A percentile compares a stretch with the other conserved stretches of the same genome.
phyloP scores from a whole-genome alignment of 306 rosid genomes.

The Rosa chinensis region DNA sequence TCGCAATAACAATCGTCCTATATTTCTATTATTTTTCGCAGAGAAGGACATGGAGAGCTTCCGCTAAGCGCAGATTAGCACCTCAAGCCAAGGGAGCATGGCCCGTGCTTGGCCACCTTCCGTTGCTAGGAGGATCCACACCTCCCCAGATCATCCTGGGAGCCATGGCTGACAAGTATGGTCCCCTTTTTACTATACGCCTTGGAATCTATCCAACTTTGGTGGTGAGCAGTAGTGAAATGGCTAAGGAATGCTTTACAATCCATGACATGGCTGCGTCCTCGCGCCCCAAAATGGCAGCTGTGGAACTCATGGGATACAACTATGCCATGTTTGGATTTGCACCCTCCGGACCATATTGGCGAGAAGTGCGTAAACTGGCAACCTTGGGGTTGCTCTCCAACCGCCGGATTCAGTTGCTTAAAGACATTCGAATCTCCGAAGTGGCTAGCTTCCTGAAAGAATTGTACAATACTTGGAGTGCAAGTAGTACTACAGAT shows the following conservation, averaged over 20 bases:
- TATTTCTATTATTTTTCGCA: neutral
- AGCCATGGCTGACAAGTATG: slow-evolving; percentile 39
- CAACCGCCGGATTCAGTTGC: slow-evolving; percentile 23
- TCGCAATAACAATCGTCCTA: neutral
- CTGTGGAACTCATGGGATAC: slow-evolving; percentile 8
- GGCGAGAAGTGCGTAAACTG: slow-evolving; percentile 47
- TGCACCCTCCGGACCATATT: slow-evolving; percentile 34
- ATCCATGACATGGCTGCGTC: slow-evolving; percentile 18
- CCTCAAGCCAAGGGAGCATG: slow-evolving; percentile 28
- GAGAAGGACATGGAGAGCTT: neutral
- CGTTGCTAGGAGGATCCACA: neutral
- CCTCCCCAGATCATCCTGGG: slow-evolving; percentile 28
- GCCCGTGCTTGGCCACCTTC: slow-evolving; percentile 35
- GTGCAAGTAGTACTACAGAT: neutral
- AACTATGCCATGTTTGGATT: slow-evolving; percentile 35
- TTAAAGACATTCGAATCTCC: slow-evolving; percentile 26
- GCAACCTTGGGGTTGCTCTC: slow-evolving; percentile 36
- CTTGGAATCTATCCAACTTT: slow-evolving; percentile 18
- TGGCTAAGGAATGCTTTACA: slow-evolving; percentile 40
- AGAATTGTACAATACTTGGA: slow-evolving; percentile 18
- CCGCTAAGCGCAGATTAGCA: neutral
- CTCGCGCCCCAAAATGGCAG: slow-evolving; percentile 17
- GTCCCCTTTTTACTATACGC: slow-evolving; percentile 19
- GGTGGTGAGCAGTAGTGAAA: slow-evolving; percentile 26
- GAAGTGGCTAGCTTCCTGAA: slow-evolving; percentile 30